Percentiles rank a stretch among this genome's conserved stretches.
Evolutionary conservation across 2,329 filamentous ascomycete genomes (phyloP).

Genomic region (Chrysoporthe puriensis): DNA sequence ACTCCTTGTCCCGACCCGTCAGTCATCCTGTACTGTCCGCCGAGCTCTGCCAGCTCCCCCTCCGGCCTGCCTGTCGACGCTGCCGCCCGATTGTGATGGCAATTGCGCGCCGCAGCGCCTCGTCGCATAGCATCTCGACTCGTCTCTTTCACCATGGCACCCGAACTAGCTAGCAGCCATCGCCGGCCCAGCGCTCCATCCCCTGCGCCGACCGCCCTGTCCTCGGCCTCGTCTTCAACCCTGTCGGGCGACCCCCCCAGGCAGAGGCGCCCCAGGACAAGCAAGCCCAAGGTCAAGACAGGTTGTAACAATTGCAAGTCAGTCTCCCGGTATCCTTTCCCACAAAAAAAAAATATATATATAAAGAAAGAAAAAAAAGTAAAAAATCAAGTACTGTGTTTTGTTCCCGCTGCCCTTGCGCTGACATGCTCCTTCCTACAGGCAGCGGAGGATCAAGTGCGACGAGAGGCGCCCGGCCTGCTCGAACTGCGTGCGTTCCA

Average conservation of each 20-base stretch:
- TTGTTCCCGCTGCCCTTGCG: not conserved
- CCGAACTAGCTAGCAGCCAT: constrained; percentile 16
- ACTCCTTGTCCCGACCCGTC: not conserved
- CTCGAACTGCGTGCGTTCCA: constrained; percentile 62
- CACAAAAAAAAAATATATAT: not conserved
- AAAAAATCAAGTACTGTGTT: not conserved
- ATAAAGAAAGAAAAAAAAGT: too few relatives aligned
- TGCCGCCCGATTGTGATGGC: constrained; percentile 23
- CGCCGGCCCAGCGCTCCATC: constrained; percentile 18
- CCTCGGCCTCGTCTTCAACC: constrained; percentile 33
- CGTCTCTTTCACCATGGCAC: constrained; percentile 18
- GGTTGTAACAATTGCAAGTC: constrained; percentile 72
- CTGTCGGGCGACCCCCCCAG: constrained; percentile 26
- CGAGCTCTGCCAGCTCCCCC: not conserved
- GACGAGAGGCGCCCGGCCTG: constrained; percentile 66
- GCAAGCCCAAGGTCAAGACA: constrained; percentile 67
- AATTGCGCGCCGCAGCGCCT: constrained; percentile 11
- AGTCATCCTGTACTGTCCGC: not conserved
- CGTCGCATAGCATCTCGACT: constrained; percentile 3
- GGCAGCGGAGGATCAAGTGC: constrained; percentile 66
- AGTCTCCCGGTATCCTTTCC: constrained; percentile 37
- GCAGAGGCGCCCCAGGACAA: constrained; percentile 52
- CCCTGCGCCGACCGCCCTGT: constrained; percentile 19
- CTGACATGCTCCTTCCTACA: constrained; percentile 37
- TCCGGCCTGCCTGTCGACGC: not conserved